Evolutionary conservation across 1,284 basidiomycete species (phyloP).

Genomic region (Marasmius tenuissimus): DNA sequence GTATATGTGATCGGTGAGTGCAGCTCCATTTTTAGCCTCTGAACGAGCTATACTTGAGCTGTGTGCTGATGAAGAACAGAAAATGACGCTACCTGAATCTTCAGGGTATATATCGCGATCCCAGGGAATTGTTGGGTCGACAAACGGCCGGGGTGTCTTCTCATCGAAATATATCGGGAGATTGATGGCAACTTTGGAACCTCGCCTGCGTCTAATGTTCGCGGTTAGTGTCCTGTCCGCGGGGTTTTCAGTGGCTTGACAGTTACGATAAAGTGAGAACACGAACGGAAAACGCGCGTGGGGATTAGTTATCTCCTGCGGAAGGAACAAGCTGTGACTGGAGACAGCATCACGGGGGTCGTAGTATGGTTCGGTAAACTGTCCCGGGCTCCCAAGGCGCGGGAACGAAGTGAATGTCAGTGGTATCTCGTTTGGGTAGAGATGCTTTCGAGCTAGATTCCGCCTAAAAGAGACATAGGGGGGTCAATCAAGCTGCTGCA

Average conservation of each 20-base stretch:
- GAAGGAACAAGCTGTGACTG: conserved; percentile 91
- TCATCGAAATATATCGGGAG: conserved; percentile 91
- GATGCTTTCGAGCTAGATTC: conserved; percentile 79
- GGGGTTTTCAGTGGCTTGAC: background rate
- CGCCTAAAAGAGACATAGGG: conserved; percentile 53
- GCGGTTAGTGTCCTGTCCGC: conserved; percentile 84
- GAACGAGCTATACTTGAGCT: conserved; percentile 1
- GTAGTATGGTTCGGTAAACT: conserved; percentile 91
- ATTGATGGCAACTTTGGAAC: conserved; percentile 95
- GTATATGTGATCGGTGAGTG: conserved; percentile 90
- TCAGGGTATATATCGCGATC: conserved; percentile 79
- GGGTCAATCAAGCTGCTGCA: conserved; percentile 6
- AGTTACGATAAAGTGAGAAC: conserved; percentile 1
- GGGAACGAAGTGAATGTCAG: conserved; percentile 97
- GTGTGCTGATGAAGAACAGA: background rate
- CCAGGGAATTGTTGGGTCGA: conserved; percentile 89
- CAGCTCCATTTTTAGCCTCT: conserved; percentile 90
- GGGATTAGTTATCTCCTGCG: conserved; percentile 95
- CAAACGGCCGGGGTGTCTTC: conserved; percentile 85
- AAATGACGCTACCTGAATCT: conserved; percentile 60
- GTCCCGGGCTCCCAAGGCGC: conserved; percentile 82
- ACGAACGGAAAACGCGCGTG: conserved; percentile 96
- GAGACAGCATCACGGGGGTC: conserved; percentile 74
- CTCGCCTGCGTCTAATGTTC: conserved; percentile 89
- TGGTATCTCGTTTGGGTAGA: conserved; percentile 86